Conservation (phyloP, 2,329 filamentous ascomycete genomes). For the Cercospora zeae-maydis region DNA sequence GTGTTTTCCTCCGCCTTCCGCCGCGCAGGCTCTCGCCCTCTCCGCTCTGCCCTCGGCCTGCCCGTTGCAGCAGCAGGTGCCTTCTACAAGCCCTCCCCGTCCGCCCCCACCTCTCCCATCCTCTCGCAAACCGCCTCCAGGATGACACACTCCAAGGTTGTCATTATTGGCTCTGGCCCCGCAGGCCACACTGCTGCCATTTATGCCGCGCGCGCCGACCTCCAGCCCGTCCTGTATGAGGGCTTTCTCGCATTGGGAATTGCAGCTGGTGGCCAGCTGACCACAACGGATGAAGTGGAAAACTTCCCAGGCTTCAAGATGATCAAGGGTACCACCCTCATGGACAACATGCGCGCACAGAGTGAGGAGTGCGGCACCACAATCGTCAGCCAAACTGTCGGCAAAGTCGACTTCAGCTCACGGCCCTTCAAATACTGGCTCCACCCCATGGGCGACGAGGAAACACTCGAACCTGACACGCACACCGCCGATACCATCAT, state of each 20-base stretch:
- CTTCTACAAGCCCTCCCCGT: constrained; percentile 51
- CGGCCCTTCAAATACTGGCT: constrained; percentile 87
- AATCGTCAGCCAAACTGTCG: constrained; percentile 89
- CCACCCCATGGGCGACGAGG: constrained; percentile 72
- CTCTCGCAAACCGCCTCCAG: constrained; percentile 36
- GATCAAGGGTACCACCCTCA: constrained; percentile 82
- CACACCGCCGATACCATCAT: constrained; percentile 91
- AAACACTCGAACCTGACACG: constrained; percentile 61
- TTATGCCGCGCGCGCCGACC: constrained; percentile 89
- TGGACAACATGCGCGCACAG: constrained; percentile 94
- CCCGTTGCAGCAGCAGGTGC: constrained; percentile 69
- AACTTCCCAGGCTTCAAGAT: constrained; percentile 96
- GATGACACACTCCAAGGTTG: constrained; percentile 89
- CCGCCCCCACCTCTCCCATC: constrained; percentile 23
- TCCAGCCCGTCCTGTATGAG: constrained; percentile 94
- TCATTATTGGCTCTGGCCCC: constrained; percentile 78
- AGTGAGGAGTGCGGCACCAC: constrained; percentile 88
- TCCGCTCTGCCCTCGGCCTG: constrained; percentile 70
- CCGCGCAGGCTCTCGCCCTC: constrained; percentile 58
- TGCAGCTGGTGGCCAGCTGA: constrained; percentile 92
- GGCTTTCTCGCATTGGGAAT: constrained; percentile 97
- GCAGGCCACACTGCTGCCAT: constrained; percentile 96
- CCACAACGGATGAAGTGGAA: constrained; percentile 96
- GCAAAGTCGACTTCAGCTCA: constrained; percentile 76
- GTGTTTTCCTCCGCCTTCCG: constrained; percentile 84